Conservation (phyloP, 164 flowering plant genomes). For the Litsea cubeba region DNA sequence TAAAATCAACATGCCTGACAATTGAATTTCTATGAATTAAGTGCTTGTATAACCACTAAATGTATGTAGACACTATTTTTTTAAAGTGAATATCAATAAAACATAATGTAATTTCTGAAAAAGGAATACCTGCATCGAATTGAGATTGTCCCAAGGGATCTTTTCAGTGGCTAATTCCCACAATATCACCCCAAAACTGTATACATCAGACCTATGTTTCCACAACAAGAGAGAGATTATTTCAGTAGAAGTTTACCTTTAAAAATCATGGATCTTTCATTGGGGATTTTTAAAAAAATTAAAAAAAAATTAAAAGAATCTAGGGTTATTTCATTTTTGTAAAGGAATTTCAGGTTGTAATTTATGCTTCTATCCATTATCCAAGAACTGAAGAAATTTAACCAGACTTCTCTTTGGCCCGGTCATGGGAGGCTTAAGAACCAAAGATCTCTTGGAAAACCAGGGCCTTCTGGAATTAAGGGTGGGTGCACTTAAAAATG, state of each 20-base stretch:
- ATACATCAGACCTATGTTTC: constrained; percentile 71
- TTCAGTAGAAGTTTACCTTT: not conserved
- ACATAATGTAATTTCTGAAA: not conserved
- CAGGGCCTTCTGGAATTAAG: too few species aligned
- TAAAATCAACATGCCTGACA: too few species aligned
- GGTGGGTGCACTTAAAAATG: too few species aligned
- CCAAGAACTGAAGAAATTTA: too few species aligned
- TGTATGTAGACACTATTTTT: too few species aligned
- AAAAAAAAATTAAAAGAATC: not conserved
- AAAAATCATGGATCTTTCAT: not conserved
- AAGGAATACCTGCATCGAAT: constrained; percentile 81
- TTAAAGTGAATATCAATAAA: not conserved
- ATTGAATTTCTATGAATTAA: too few species aligned
- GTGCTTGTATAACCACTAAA: too few species aligned
- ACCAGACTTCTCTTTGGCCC: too few species aligned
- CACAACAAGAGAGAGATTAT: not conserved
- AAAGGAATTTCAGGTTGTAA: too few species aligned
- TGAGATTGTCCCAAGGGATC: constrained; percentile 96
- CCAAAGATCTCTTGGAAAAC: too few species aligned
- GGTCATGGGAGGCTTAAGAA: too few species aligned
- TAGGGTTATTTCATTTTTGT: not conserved
- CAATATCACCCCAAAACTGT: constrained; percentile 87
- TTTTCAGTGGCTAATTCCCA: constrained; percentile 97
- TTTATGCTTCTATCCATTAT: too few species aligned
- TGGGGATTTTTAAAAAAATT: not conserved